Percentiles rank a stretch among this genome's conserved stretches.
Evolutionary conservation across 441 rosid species (phyloP).

Genomic region (Eutrema salsugineum): DNA sequence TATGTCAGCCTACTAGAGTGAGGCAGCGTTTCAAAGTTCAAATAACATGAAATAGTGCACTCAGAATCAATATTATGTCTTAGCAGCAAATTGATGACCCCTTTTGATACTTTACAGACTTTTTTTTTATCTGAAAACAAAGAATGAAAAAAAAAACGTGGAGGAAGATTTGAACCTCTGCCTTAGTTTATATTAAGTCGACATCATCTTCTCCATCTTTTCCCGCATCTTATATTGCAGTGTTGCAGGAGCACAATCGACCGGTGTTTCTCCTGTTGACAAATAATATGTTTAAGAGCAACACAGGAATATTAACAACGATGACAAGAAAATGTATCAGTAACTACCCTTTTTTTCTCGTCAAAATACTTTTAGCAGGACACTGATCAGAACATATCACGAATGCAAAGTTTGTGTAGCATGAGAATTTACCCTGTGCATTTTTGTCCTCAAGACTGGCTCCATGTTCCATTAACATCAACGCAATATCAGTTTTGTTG

Average conservation of each 20-base stretch:
- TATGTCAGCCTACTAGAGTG: neutral
- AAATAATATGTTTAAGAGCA: neutral
- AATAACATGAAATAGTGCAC: neutral
- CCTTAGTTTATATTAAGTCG: neutral
- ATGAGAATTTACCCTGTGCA: slow-evolving; percentile 67
- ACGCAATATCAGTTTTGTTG: slow-evolving; percentile 75
- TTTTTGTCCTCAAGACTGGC: slow-evolving; percentile 78
- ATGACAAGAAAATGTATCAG: neutral
- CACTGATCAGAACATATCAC: neutral
- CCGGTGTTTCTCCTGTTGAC: slow-evolving; percentile 71
- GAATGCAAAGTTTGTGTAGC: slow-evolving; percentile 9
- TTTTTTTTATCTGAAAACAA: neutral
- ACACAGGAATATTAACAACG: neutral
- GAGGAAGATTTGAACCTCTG: neutral
- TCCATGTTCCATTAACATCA: slow-evolving; percentile 77
- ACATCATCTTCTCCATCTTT: slow-evolving; percentile 49
- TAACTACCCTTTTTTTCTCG: neutral
- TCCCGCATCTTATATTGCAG: slow-evolving; percentile 81
- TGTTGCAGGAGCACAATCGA: slow-evolving; percentile 91
- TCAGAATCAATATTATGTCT: neutral
- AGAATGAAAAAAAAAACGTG: neutral
- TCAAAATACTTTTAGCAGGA: neutral
- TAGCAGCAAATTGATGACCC: neutral
- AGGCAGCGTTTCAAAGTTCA: neutral
- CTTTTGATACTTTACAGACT: neutral